Base-by-base conservation (phyloP, 2,329 filamentous ascomycete species). In the Alternaria burnsii region DNA sequence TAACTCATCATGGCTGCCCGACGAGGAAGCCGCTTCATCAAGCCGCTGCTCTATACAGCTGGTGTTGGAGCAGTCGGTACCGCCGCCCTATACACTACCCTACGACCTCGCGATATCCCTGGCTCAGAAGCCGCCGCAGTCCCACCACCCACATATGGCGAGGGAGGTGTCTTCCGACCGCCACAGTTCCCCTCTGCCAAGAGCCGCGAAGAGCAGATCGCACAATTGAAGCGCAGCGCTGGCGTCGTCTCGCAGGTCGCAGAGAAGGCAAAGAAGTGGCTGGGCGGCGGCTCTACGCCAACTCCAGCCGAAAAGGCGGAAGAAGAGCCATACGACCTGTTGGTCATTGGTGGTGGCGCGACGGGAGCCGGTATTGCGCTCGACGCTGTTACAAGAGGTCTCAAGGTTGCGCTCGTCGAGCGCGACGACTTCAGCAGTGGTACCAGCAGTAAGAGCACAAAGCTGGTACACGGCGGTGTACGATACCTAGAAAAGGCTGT, bases 401-500 rank as follows among this genome's bases (percentile, higher is more conserved):
- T 94, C 71, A 92, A 89, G 79, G 91, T 95, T 60, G 91, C 92
- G 12, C 81, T 94, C 52, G 90, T 95, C 16, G 91, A 95, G 81
- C 85, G 91, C 63, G 92, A 94, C 77, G 91, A 95, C 79, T 95
- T 94, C 77, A 89, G 89, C 70, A 86, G 89, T 63, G 91, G 92
- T 30, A 94, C 91, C 41, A 93, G 90, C 82, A 92, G 90, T 78
- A 94, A 94, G 82, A 93, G 90, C 81, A 95, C 91, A 50, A 95
- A 95, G 80, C 84, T 95, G 54, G 92, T 95, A 18, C 91, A 95
- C 79, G 91, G 91, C 68, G 91, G 91, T 73, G 92, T 95, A 61
- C 87, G 91, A 67, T 95, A 94, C 76, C 83, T 95, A 59, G 92
- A 95, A 78, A 95, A 95, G 83, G 91, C 91, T 55, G 88, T 95